phyloP scores from a whole-genome alignment of 192 early-diverging fungal genomes.

The Podochytrium sp. region DNA sequence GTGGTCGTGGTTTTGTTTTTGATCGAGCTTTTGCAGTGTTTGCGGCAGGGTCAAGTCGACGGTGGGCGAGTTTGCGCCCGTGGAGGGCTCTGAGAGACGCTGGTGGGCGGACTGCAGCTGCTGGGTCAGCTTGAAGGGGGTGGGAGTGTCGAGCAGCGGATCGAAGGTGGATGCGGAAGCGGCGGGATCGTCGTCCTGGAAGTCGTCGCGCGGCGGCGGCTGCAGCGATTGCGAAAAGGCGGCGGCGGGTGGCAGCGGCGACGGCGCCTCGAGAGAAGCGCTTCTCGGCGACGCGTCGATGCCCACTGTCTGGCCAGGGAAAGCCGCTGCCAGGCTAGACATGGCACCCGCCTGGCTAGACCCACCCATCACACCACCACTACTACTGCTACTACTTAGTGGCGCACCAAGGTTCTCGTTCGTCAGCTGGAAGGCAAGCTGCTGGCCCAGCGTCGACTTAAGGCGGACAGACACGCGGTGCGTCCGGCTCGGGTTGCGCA shows the following conservation, averaged over 20 bases:
- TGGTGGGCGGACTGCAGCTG: neutral
- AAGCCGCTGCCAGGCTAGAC: neutral
- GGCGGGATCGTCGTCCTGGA: neutral
- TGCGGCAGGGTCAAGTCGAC: neutral
- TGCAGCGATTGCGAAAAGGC: neutral
- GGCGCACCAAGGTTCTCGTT: constrained; percentile 79
- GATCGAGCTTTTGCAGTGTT: neutral
- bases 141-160: constrained; percentile 5
- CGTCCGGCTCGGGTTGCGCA: constrained; percentile 66
- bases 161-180: neutral
- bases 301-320: neutral
- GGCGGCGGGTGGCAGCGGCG: neutral
- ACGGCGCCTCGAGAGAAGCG: neutral
- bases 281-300: neutral
- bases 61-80: neutral
- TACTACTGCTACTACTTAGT: neutral
- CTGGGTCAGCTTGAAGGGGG: neutral
- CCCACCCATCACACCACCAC: neutral
- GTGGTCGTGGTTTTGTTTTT: constrained; percentile 37
- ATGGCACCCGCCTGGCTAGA: neutral
- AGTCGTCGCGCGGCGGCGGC: neutral
- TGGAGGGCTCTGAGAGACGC: neutral
- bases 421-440: constrained; percentile 82
- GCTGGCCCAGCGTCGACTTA: constrained; percentile 75
- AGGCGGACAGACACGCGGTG: constrained; percentile 69